These are phyloP conservation scores for Pseudogymnoascus sp. DNA, from an alignment of 2,329 filamentous ascomycete genomes.

Conservation along the genomic window DNA sequence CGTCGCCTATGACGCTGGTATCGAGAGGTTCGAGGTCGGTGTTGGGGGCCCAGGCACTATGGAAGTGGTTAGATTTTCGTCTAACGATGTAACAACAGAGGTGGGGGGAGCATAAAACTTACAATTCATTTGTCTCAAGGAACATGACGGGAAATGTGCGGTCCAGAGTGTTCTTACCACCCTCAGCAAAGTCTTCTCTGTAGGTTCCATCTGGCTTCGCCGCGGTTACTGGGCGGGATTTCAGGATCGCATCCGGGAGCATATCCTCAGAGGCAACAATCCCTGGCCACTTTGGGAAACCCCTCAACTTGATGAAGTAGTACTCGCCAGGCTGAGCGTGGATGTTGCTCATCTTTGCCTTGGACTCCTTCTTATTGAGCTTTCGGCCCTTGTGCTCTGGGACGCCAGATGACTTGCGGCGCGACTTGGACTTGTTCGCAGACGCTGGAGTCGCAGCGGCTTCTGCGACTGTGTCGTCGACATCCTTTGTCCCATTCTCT, in stretches of 20 bases:
- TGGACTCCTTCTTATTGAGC: constrained; percentile 76
- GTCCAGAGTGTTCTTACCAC: constrained; percentile 76
- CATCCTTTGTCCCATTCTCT: constrained; percentile 27
- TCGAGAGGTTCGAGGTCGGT: constrained; percentile 72
- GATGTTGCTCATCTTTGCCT: constrained; percentile 59
- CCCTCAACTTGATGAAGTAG: constrained; percentile 89
- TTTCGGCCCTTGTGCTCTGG: constrained; percentile 69
- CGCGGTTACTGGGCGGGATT: constrained; percentile 74
- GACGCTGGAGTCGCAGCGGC: constrained; percentile 32
- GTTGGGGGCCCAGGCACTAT: constrained; percentile 85
- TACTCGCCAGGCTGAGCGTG: constrained; percentile 86
- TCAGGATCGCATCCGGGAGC: constrained; percentile 71
- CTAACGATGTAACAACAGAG: neutral
- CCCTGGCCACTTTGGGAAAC: constrained; percentile 88
- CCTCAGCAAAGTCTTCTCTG: constrained; percentile 77
- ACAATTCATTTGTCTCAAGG: constrained; percentile 94
- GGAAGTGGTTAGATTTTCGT: constrained; percentile 14
- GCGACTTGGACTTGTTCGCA: constrained; percentile 40
- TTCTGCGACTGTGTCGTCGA: constrained; percentile 24
- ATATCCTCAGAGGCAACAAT: constrained; percentile 93
- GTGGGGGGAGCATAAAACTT: constrained; percentile 35
- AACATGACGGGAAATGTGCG: constrained; percentile 95
- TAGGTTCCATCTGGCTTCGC: constrained; percentile 76
- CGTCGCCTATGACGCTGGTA: constrained; percentile 58
- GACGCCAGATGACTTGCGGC: constrained; percentile 62